Conservation (phyloP, 1,139 yeast species). For the Pichia sp. region DNA sequence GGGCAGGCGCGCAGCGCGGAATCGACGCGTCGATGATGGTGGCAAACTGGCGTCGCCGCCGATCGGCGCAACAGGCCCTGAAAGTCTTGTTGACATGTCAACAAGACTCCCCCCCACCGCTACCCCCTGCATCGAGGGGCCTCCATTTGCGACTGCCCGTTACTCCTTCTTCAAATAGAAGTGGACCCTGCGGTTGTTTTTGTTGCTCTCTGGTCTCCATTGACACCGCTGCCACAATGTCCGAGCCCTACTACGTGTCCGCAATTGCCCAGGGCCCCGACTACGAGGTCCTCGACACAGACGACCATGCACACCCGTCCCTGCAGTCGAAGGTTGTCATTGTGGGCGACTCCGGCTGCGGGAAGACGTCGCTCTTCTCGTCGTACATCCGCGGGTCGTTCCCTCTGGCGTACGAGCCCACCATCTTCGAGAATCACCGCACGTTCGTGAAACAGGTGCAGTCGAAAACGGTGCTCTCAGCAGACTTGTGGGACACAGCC, state of each 20-base stretch:
- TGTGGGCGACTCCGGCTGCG: slow-evolving; percentile 95
- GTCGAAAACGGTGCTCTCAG: slow-evolving; percentile 48
- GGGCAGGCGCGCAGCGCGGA: neutral
- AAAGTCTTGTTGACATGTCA: too few species aligned
- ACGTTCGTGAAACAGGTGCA: slow-evolving; percentile 45
- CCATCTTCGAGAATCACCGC: slow-evolving; percentile 81
- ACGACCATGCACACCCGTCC: slow-evolving; percentile 16
- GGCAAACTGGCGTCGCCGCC: neutral
- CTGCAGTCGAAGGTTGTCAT: slow-evolving; percentile 66
- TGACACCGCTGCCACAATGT: neutral
- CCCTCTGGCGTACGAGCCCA: slow-evolving; percentile 77
- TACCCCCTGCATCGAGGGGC: too few species aligned
- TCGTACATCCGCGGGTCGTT: slow-evolving; percentile 70
- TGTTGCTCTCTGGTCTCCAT: too few species aligned
- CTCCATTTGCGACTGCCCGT: too few species aligned
- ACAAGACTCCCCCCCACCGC: too few species aligned
- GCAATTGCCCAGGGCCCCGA: slow-evolving; percentile 14
- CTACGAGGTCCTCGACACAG: slow-evolving; percentile 10
- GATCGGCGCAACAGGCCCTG: neutral
- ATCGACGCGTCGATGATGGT: neutral
- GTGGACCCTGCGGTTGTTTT: too few species aligned
- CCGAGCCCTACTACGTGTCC: slow-evolving; percentile 8
- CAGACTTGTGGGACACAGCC: slow-evolving; percentile 83
- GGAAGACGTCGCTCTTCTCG: slow-evolving; percentile 81
- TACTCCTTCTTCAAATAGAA: too few species aligned